Evolutionary conservation across 768 basidiomycete species (phyloP), one percentile per base, ranked within the genome.

Genomic region (Tylopilus balloui): DNA sequence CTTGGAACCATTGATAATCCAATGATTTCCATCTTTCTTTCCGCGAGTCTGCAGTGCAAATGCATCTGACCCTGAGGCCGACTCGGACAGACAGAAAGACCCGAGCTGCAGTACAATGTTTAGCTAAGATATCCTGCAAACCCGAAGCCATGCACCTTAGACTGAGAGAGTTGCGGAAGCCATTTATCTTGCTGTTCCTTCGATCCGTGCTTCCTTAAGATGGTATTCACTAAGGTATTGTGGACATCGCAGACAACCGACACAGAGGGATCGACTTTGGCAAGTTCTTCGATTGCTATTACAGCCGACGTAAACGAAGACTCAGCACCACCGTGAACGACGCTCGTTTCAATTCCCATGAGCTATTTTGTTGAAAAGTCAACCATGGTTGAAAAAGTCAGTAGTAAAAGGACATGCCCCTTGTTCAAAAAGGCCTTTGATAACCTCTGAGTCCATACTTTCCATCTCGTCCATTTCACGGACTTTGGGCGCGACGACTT

Each of bases 391-490:
- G 23, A 12, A 27, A 11, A 7, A 20, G 48, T 50, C 17, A 29
- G 19, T 13, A 31, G 17, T 9, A 13, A 32, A 11, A 13, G 12
- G 35, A 32, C 88, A 60, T 63, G 95, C 92, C 15, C 96, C 96
- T 70, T 96, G 92, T 42, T 96, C 92, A 54, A 97, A 99, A 12
- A 97, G 77, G 0, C 84, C 91, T 60, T 87, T 76, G 62, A 98
- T 90, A 54, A 99, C 67, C 0, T 71, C 76, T 1, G 89, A 82
- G 64, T 97, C 93, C 95, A 99, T 98, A 48, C 67, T 72, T 70
- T 99, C 95, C 47, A 84, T 88, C 76, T 99, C 96, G 62, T 99
- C 96, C 96, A 99, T 99, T 67, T 94, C 92, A 19, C 84, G 79
- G 50, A 96, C 94, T 67, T 84, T 90, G 41, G 96, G 96, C 3